Evolutionary conservation across 352 stramenopile species (phyloP).

Genomic region (Vaucheria bursata): DNA sequence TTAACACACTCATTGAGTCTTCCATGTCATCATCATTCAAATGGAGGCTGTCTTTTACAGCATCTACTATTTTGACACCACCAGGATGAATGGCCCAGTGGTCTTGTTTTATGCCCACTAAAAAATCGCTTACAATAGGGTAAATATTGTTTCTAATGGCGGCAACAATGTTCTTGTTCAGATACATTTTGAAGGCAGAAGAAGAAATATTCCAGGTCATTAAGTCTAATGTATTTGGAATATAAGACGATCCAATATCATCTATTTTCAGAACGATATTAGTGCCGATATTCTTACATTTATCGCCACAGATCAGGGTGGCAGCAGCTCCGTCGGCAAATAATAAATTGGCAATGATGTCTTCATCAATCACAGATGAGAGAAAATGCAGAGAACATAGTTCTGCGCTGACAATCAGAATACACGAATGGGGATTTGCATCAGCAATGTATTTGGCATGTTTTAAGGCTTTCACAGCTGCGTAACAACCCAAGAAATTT

Average conservation of each 20-base stretch:
- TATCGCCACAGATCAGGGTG: not conserved
- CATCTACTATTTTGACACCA: not conserved
- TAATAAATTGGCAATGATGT: not conserved
- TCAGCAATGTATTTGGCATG: not conserved
- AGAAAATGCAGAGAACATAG: not conserved
- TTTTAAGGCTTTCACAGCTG: not conserved
- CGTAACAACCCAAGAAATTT: not conserved
- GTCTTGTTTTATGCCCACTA: no score
- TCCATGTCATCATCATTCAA: not conserved
- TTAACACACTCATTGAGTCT: not conserved
- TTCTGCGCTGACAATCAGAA: not conserved
- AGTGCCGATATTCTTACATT: no score
- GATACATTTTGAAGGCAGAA: not conserved
- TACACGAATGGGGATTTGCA: not conserved
- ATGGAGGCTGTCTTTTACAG: not conserved
- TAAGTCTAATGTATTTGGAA: not conserved
- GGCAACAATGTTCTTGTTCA: not conserved
- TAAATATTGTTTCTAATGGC: not conserved
- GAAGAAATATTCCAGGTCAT: not conserved
- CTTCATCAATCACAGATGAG: not conserved
- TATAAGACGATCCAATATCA: not conserved
- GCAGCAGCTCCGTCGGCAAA: not conserved
- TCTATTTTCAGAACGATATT: not conserved
- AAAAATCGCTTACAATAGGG: not conserved
- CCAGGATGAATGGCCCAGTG: not conserved